These are phyloP conservation scores for Metschnikowia hibisci DNA, from an alignment of 805 yeast species.

Conservation along the genomic window DNA sequence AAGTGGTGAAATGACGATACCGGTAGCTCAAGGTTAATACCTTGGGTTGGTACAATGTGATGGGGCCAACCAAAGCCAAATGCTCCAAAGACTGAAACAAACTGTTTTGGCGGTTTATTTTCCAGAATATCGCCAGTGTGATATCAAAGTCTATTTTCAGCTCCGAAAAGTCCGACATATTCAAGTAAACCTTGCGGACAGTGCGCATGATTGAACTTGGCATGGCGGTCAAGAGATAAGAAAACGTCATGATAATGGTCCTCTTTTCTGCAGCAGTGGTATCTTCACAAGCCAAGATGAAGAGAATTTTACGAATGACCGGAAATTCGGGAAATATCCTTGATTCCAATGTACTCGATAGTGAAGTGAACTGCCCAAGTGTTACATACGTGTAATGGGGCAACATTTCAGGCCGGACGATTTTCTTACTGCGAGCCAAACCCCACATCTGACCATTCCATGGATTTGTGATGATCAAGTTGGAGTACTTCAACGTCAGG, in stretches of 20 bases:
- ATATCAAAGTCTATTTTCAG: constrained; percentile 1
- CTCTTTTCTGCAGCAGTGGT: not conserved
- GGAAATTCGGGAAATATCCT: constrained; percentile 5
- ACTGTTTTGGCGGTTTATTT: not conserved
- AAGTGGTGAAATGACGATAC: constrained; percentile 1
- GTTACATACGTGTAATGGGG: constrained; percentile 3
- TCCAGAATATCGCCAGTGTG: constrained; percentile 1
- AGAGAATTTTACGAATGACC: not conserved
- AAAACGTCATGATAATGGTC: not conserved
- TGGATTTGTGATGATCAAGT: constrained; percentile 5
- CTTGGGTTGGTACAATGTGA: not conserved
- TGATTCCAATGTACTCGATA: not conserved
- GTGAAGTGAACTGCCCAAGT: constrained; percentile 3
- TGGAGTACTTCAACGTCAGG: constrained; percentile 6
- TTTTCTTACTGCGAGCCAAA: constrained; percentile 4
- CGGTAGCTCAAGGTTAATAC: constrained; percentile 1
- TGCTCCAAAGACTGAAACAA: constrained; percentile 5
- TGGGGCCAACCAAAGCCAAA: constrained; percentile 6
- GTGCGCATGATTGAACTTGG: constrained; percentile 4
- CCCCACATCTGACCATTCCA: constrained; percentile 8
- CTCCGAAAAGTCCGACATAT: not conserved
- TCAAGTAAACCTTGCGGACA: constrained; percentile 2
- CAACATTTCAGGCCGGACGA: constrained; percentile 3
- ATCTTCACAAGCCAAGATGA: constrained; percentile 3
- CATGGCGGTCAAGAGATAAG: constrained; percentile 1